Conservation (phyloP, 768 basidiomycete species). For the Trametes meyenii region DNA sequence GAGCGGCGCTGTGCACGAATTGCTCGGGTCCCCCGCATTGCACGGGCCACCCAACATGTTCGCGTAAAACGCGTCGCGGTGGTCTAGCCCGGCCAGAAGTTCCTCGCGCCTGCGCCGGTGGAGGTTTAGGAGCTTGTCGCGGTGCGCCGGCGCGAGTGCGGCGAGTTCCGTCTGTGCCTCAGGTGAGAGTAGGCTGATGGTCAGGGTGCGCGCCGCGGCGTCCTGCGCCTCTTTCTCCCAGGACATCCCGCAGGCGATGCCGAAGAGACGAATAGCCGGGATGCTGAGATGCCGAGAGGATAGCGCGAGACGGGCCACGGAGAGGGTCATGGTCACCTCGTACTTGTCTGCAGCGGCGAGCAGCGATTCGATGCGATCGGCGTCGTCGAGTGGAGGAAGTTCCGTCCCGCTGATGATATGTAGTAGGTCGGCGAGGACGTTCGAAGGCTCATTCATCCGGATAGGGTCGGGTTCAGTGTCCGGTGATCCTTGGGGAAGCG, state of each 20-base stretch:
- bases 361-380: conserved; percentile 45
- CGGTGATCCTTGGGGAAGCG: conserved; percentile 23
- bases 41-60: conserved; percentile 17
- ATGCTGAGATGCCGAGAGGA: conserved; percentile 46
- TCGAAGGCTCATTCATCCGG: conserved; percentile 39
- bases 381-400: conserved; percentile 43
- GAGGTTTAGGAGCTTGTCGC: conserved; percentile 43
- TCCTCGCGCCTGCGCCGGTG: conserved; percentile 45
- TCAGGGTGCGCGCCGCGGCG: conserved; percentile 47
- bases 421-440: conserved; percentile 42
- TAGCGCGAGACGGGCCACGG: conserved; percentile 45
- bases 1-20: conserved; percentile 19
- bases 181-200: conserved; percentile 43
- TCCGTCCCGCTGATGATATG: conserved; percentile 46
- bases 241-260: conserved; percentile 45
- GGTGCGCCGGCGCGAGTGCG: conserved; percentile 39
- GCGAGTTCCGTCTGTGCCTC: conserved; percentile 36
- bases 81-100: conserved; percentile 42
- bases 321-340: conserved; percentile 48
- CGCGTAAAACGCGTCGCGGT: conserved; percentile 40
- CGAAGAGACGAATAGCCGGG: conserved; percentile 52
- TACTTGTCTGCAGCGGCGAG: conserved; percentile 48
- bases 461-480: conserved; percentile 24
- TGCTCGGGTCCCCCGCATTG: neutral
- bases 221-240: conserved; percentile 49